Evolutionary conservation across 805 yeast genomes (phyloP).

Genomic region (Starmerella vaccinii): DNA sequence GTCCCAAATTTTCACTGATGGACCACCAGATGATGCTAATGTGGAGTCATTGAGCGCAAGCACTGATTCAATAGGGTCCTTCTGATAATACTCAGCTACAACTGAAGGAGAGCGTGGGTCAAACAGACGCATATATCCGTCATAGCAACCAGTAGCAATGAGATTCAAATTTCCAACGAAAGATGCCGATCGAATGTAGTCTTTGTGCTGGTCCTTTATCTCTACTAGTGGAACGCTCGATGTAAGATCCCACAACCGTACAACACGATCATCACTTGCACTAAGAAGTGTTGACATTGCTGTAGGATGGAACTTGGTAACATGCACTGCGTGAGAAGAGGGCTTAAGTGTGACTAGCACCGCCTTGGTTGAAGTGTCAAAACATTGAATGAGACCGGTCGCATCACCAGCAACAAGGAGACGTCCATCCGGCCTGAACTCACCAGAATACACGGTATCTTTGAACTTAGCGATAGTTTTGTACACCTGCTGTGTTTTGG

Average conservation of each 20-base stretch:
- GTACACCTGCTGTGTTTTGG: slow-evolving; percentile 85
- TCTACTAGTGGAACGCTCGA: slow-evolving; percentile 61
- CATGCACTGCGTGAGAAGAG: slow-evolving; percentile 80
- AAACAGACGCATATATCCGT: slow-evolving; percentile 71
- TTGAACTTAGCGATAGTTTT: slow-evolving; percentile 81
- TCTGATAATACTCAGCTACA: slow-evolving; percentile 58
- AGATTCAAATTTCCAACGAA: slow-evolving; percentile 69
- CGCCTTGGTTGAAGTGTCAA: slow-evolving; percentile 73
- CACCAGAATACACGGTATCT: slow-evolving; percentile 86
- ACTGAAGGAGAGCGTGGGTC: slow-evolving; percentile 55
- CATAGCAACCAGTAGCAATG: slow-evolving; percentile 89
- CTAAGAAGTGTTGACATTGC: slow-evolving; percentile 65
- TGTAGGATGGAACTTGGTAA: slow-evolving; percentile 80
- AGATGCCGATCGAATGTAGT: slow-evolving; percentile 74
- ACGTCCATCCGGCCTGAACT: slow-evolving; percentile 84
- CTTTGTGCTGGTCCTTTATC: slow-evolving; percentile 54
- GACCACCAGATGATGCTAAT: slow-evolving; percentile 73
- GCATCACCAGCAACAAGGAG: slow-evolving; percentile 91
- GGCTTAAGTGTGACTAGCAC: slow-evolving; percentile 73
- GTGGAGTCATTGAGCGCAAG: slow-evolving; percentile 66
- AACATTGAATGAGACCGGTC: slow-evolving; percentile 81
- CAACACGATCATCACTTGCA: slow-evolving; percentile 83
- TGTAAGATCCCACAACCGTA: slow-evolving; percentile 83
- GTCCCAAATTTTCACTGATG: slow-evolving; percentile 84
- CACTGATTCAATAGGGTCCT: slow-evolving; percentile 76